Conservation (phyloP, 139 green algal species). For the Volvox reticuliferus region DNA sequence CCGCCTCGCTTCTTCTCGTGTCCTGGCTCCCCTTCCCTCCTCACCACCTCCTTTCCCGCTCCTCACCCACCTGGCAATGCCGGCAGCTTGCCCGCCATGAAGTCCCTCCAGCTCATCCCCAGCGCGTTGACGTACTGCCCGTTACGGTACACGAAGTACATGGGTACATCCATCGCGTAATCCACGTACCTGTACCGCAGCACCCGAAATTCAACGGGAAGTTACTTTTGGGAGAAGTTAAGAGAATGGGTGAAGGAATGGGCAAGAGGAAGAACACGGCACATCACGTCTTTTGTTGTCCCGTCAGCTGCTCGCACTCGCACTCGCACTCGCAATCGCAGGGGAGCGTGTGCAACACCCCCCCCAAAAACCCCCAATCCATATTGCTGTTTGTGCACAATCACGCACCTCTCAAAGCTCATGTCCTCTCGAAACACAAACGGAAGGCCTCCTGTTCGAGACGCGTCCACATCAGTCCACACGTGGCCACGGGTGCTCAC, state of each 20-base stretch:
- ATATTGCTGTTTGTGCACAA: neutral
- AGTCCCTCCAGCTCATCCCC: slow-evolving; percentile 90
- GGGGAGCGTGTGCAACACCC: no score
- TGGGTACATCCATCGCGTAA: slow-evolving; percentile 96
- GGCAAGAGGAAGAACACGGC: no score
- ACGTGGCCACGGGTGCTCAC: slow-evolving; percentile 82
- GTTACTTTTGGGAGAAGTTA: neutral
- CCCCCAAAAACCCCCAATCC: no score
- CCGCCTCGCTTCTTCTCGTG: no score
- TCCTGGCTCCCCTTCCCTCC: neutral
- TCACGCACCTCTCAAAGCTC: slow-evolving; percentile 80
- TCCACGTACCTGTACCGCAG: slow-evolving; percentile 85
- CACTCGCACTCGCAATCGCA: no score
- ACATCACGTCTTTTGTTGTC: no score
- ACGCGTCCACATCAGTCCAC: slow-evolving; percentile 94
- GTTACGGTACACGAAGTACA: slow-evolving; percentile 99
- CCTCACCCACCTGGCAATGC: slow-evolving; percentile 77
- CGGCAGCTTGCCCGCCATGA: slow-evolving; percentile 91
- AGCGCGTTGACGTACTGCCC: slow-evolving; percentile 90
- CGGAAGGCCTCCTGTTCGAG: slow-evolving; percentile 90
- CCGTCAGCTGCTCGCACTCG: no score
- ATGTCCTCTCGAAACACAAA: slow-evolving; percentile 97
- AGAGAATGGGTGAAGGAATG: neutral
- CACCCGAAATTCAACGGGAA: no score
- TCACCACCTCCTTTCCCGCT: neutral